Base-by-base conservation (phyloP, 2,329 filamentous ascomycete species). In the Pseudophaeomoniella oleicola region DNA sequence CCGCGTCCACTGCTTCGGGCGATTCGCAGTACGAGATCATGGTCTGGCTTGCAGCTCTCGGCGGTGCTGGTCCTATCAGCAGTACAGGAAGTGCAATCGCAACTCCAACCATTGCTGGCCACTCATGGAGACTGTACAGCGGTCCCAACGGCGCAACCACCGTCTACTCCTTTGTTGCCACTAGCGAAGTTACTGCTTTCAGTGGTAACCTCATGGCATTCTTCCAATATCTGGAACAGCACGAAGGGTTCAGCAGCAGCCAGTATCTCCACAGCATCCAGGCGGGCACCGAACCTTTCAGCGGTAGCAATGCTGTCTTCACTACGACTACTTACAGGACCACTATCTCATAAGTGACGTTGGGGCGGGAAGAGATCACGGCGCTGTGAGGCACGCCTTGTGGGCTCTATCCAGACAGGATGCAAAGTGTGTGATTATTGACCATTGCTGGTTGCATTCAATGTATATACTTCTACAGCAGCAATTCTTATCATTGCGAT, bases 1-100 rank as follows among this genome's bases (percentile, higher is more conserved):
- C 72, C 5, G 60, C 66, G 30, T 59, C 59, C 13, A 60, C 68
- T 2, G 54, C 55, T 18, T 62, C 59, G 30, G 50, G 44, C 33
- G 50, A 62, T n/a, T 6, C n/a, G n/a, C 59, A 71, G 46, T 77
- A 72, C 48, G 75, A 79, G 54, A 60, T 79, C 46, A 80, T 80
- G 75, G 64, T 80, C 44, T 80, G 75, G 75, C 59, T 77, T 32
- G 67, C 60, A 3, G 69, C 69, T 18, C 54, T 75, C 32, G 71
- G 68, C 16, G 66, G 67, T 35, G 71, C 69, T 2, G 71, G 71
- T 4, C 70, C 72, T 16, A 73, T 78, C 58, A 72, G 74, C 38
- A 62, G 52, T 35, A 74, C 62, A 19, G 71, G 72, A 35, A 58
- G 56, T 13, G 46, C 69, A 4, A 60, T 77, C 43, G 71, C 66